phyloP scores from a whole-genome alignment of 2,329 filamentous ascomycete species.

The Clarireedia monteithiana region DNA sequence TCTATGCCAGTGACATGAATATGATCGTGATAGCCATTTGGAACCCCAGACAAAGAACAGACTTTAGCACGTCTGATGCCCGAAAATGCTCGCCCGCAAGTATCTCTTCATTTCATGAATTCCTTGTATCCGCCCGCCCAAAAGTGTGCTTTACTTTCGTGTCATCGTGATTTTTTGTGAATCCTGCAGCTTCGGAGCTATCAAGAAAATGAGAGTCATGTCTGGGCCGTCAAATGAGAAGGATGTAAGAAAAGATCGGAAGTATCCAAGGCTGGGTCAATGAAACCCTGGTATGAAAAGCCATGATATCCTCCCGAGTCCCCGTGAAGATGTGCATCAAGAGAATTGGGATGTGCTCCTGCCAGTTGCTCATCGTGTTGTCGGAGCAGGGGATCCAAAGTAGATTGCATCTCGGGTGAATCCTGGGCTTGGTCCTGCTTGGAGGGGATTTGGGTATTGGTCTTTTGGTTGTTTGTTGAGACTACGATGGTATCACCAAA shows the following conservation, averaged over 20 bases:
- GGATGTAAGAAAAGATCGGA: conserved; percentile 5
- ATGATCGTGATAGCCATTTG: no score
- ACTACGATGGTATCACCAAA: conserved; percentile 6
- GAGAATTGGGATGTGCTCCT: background rate
- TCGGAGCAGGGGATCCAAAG: conserved; percentile 7
- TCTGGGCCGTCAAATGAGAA: conserved; percentile 1
- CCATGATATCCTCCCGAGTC: background rate
- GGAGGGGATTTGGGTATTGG: background rate
- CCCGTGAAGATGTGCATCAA: conserved; percentile 1
- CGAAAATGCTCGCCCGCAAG: no score
- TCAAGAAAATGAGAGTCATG: background rate
- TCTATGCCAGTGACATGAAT: no score
- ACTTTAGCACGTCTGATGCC: no score
- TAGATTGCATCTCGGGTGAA: conserved; percentile 7
- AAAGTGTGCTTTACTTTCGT: no score
- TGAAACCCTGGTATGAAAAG: conserved; percentile 5
- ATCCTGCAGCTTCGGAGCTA: background rate
- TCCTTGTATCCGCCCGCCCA: no score
- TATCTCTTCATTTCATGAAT: no score
- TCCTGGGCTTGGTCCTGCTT: conserved; percentile 4
- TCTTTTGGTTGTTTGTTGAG: background rate
- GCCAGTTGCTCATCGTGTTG: conserved; percentile 8
- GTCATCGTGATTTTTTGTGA: no score
- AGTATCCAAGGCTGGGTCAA: conserved; percentile 6
- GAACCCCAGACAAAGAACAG: no score